Percentiles rank a stretch among this genome's conserved stretches.
Evolutionary conservation across 73 alveolate species (phyloP).

Genomic region (Paraurostyla sp.): DNA sequence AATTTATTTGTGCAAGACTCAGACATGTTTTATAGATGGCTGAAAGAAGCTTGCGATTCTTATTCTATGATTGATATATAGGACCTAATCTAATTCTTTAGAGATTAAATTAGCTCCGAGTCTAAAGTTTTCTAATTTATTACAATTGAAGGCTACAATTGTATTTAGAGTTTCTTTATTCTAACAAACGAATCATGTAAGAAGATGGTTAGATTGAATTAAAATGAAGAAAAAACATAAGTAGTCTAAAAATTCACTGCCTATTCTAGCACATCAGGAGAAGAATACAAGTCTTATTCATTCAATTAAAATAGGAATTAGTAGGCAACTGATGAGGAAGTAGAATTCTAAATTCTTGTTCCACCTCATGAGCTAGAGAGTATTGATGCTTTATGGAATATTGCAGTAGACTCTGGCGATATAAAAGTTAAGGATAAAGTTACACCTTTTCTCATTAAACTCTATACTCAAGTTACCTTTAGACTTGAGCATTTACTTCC

Average conservation of each 20-base stretch:
- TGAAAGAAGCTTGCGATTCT: conserved; percentile 65
- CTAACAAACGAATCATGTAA: conserved; percentile 73
- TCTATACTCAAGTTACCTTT: conserved; percentile 25
- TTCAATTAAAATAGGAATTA: conserved; percentile 35
- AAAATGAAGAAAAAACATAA: background rate
- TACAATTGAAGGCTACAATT: conserved; percentile 84
- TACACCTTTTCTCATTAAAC: conserved; percentile 65
- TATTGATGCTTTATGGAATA: conserved; percentile 72
- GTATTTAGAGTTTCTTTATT: conserved; percentile 82
- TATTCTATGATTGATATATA: conserved; percentile 56
- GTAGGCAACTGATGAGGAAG: conserved; percentile 30
- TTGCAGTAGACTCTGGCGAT: conserved; percentile 61
- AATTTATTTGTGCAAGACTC: conserved; percentile 59
- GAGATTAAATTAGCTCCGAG: conserved; percentile 70
- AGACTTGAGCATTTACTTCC: background rate
- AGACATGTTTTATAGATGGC: conserved; percentile 70
- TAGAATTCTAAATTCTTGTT: conserved; percentile 51
- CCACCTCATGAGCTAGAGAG: conserved; percentile 75
- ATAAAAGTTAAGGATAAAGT: conserved; percentile 70
- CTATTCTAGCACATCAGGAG: conserved; percentile 46
- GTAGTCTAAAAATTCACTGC: conserved; percentile 16
- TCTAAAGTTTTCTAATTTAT: conserved; percentile 61
- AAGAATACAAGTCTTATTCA: conserved; percentile 43
- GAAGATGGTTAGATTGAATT: conserved; percentile 44
- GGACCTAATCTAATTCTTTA: conserved; percentile 73